Evolutionary conservation across 352 stramenopile genomes (phyloP).

Genomic region (Saprolegnia parasitica): DNA sequence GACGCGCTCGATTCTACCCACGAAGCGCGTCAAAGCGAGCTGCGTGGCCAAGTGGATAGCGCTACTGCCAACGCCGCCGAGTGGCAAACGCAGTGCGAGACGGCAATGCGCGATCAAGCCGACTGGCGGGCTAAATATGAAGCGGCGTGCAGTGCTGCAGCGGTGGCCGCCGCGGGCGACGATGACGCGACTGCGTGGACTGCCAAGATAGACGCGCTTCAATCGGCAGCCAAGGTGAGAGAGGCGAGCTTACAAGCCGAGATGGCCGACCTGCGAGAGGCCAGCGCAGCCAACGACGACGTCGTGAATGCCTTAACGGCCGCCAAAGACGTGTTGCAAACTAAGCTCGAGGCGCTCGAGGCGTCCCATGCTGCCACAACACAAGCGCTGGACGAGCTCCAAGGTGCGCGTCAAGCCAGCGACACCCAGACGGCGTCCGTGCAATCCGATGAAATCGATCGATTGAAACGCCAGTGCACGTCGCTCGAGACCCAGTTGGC

Average conservation of each 20-base stretch:
- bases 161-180: too few species aligned
- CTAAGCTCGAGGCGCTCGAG: slow-evolving; percentile 11
- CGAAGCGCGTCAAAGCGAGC: neutral
- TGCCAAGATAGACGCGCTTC: too few species aligned
- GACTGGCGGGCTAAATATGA: neutral
- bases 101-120: neutral
- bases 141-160: neutral
- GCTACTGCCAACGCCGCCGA: neutral
- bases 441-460: too few species aligned
- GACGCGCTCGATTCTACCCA: neutral
- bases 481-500: too few species aligned
- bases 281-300: neutral
- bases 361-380: slow-evolving; percentile 13
- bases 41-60: neutral
- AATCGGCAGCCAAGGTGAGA: too few species aligned
- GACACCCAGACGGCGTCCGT: too few species aligned
- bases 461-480: too few species aligned
- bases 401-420: slow-evolving; percentile 1
- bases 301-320: neutral
- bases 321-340: neutral
- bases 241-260: too few species aligned
- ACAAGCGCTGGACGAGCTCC: slow-evolving; percentile 28
- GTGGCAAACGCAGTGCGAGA: too few species aligned
- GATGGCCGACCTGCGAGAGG: too few species aligned
- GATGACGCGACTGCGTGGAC: too few species aligned